Percentiles rank a stretch among this genome's conserved stretches.
Evolutionary conservation across 495 filamentous ascomycete genomes (phyloP).

Genomic region (Neurospora sp.): DNA sequence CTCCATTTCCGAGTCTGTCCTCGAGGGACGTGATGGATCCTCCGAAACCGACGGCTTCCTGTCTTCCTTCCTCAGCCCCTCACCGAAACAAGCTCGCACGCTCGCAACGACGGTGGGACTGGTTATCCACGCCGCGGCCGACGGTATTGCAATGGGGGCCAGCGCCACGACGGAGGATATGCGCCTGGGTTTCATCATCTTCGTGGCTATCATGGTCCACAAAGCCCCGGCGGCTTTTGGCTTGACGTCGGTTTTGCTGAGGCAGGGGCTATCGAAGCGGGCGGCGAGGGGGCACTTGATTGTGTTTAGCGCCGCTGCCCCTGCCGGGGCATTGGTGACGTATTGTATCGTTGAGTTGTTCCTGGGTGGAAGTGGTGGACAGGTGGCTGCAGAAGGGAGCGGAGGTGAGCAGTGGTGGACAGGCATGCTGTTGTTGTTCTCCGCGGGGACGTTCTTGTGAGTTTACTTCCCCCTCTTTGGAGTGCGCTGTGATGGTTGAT

Average conservation of each 20-base stretch:
- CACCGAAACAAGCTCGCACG: constrained; percentile 41
- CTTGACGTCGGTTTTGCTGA: constrained; percentile 76
- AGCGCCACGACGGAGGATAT: constrained; percentile 61
- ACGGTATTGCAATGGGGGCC: constrained; percentile 91
- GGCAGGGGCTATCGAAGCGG: constrained; percentile 79
- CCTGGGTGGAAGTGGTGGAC: constrained; percentile 42
- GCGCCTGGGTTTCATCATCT: constrained; percentile 76
- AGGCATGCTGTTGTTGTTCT: constrained; percentile 83
- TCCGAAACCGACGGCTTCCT: constrained; percentile 37
- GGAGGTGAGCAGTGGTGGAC: constrained; percentile 64
- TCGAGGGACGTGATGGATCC: constrained; percentile 26
- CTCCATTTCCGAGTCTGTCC: constrained; percentile 14
- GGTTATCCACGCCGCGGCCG: constrained; percentile 94
- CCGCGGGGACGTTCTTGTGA: constrained; percentile 90
- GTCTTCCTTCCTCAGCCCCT: constrained; percentile 31
- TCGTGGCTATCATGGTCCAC: constrained; percentile 92
- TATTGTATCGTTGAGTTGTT: constrained; percentile 68
- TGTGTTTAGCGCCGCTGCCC: constrained; percentile 85
- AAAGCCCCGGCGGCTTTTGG: constrained; percentile 97
- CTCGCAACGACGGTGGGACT: constrained; percentile 78
- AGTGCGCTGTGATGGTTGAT: not conserved
- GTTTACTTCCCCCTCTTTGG: constrained; percentile 17
- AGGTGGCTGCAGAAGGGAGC: constrained; percentile 4
- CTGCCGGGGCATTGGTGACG: constrained; percentile 72
- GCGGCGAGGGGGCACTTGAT: constrained; percentile 76